Evolutionary conservation across 2,329 filamentous ascomycete species (phyloP).

Genomic region (Fusarium avenaceum): DNA sequence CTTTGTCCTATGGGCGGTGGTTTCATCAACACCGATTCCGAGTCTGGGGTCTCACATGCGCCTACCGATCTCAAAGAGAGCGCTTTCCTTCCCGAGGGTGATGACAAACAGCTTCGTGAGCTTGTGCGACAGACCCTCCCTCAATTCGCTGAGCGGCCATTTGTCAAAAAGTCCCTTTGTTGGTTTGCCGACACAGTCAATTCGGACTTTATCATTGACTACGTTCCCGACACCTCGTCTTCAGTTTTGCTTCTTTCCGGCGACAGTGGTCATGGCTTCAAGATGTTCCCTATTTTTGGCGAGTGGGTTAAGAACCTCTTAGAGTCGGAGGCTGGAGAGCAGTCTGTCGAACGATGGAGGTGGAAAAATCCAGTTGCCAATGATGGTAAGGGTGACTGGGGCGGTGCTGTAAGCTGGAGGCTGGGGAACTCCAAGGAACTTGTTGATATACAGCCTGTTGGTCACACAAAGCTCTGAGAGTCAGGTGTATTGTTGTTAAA

Average conservation of each 20-base stretch:
- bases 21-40: slow-evolving; percentile 60
- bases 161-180: slow-evolving; percentile 70
- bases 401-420: slow-evolving; percentile 56
- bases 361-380: slow-evolving; percentile 59
- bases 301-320: slow-evolving; percentile 66
- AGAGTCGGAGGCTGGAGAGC: slow-evolving; percentile 54
- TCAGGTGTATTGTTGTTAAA: accelerated
- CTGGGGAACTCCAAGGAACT: slow-evolving; percentile 51
- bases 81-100: slow-evolving; percentile 65
- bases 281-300: slow-evolving; percentile 73
- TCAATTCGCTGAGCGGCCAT: slow-evolving; percentile 64
- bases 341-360: slow-evolving; percentile 62
- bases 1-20: slow-evolving; percentile 71
- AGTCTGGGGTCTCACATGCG: slow-evolving; percentile 57
- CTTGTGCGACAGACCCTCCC: slow-evolving; percentile 67
- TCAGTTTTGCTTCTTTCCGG: slow-evolving; percentile 65
- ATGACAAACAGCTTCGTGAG: slow-evolving; percentile 65
- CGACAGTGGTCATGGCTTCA: slow-evolving; percentile 73
- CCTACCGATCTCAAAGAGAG: slow-evolving; percentile 49
- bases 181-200: slow-evolving; percentile 74
- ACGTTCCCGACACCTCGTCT: slow-evolving; percentile 63
- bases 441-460: slow-evolving; percentile 32
- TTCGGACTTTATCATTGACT: slow-evolving; percentile 72
- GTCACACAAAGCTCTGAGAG: slow-evolving; percentile 18
- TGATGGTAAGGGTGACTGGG: slow-evolving; percentile 43